Evolutionary conservation across 768 basidiomycete species (phyloP).

Genomic region (Pleurotus sapidus): DNA sequence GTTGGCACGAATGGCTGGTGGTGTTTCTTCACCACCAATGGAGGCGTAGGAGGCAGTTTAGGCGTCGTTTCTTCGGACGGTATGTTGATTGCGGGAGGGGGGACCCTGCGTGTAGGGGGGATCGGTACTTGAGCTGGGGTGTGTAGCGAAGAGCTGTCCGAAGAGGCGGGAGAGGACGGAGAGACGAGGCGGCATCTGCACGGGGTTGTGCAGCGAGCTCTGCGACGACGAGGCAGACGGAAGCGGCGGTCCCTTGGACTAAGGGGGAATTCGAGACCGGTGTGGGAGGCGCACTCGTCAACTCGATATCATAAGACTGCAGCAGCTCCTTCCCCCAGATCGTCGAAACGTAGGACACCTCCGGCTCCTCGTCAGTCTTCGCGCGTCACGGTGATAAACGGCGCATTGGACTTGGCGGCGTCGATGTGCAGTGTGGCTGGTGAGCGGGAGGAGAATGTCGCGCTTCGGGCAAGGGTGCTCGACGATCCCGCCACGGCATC

Average conservation of each 20-base stretch:
- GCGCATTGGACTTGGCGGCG: slow-evolving; percentile 1
- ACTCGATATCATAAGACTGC: slow-evolving; percentile 2
- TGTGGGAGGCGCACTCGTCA: slow-evolving; percentile 2
- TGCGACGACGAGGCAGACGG: neutral
- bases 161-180: slow-evolving; percentile 4
- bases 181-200: neutral
- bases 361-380: neutral
- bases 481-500: slow-evolving; percentile 3
- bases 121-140: neutral
- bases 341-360: slow-evolving; percentile 4
- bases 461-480: slow-evolving; percentile 5
- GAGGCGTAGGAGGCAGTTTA: slow-evolving; percentile 3
- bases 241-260: neutral
- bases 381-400: slow-evolving; percentile 4
- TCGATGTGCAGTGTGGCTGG: neutral
- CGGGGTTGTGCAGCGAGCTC: no score
- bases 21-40: neutral
- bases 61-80: neutral
- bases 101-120: neutral
- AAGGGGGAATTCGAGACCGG: slow-evolving; percentile 5
- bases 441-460: slow-evolving; percentile 3
- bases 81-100: neutral
- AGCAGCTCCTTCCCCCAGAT: slow-evolving; percentile 4
- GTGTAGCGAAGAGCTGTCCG: neutral
- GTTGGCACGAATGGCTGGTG: neutral